Conservation (phyloP, 306 rosid genomes). For the Cucumis hystrix region DNA sequence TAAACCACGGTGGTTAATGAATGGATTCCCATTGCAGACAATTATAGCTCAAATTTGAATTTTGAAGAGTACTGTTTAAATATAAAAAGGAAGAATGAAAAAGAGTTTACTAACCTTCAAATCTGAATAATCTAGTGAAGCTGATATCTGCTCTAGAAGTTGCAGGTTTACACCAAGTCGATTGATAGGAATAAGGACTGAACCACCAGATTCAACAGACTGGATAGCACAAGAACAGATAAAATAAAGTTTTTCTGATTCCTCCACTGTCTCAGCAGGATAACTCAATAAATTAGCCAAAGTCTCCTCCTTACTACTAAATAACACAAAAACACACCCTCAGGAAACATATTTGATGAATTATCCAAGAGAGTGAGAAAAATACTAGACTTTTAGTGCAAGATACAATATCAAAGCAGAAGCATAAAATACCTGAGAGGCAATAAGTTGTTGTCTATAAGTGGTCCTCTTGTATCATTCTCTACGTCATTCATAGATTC, state of each 20-base stretch:
- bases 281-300: constrained; percentile 17
- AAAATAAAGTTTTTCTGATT: constrained; percentile 45
- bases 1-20: too few species aligned
- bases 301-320: constrained; percentile 21
- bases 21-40: too few species aligned
- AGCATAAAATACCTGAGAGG: constrained; percentile 26
- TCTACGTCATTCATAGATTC: constrained; percentile 23
- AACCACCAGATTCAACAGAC: constrained; percentile 59
- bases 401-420: constrained; percentile 3
- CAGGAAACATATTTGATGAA: background rate
- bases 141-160: constrained; percentile 63
- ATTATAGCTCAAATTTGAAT: too few species aligned
- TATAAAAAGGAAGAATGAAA: background rate
- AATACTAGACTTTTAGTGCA: background rate
- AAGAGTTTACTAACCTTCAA: constrained; percentile 34
- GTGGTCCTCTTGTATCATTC: constrained; percentile 15
- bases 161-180: constrained; percentile 53
- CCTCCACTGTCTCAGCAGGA: constrained; percentile 41
- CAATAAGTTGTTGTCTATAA: constrained; percentile 6
- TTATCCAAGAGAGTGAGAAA: background rate
- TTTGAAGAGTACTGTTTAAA: too few species aligned
- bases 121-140: constrained; percentile 40
- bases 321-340: background rate
- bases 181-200: constrained; percentile 62
- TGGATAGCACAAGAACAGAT: constrained; percentile 48